These are phyloP conservation scores for Kurtzmaniella cleridarum DNA, from an alignment of 805 yeast genomes.

Conservation along the genomic window DNA sequence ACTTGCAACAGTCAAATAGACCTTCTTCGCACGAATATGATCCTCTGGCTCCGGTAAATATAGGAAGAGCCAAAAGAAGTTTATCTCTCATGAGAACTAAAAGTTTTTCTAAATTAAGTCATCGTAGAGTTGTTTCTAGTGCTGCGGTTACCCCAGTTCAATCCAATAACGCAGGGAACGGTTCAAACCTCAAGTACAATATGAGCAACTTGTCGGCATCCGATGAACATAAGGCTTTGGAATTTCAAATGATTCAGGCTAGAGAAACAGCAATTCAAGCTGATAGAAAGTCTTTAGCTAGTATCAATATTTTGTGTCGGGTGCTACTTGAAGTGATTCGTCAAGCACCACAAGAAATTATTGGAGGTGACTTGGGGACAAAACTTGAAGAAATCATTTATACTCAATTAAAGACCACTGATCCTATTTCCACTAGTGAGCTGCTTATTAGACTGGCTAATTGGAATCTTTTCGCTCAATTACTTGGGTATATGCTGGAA, in stretches of 20 bases:
- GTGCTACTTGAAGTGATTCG: conserved; percentile 88
- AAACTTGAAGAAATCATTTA: conserved; percentile 91
- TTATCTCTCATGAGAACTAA: conserved; percentile 35
- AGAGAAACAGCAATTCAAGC: conserved; percentile 73
- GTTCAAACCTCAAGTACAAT: conserved; percentile 14
- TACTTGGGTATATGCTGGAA: conserved; percentile 86
- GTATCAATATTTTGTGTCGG: conserved; percentile 84
- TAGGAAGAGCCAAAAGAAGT: conserved; percentile 30
- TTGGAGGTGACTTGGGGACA: conserved; percentile 74
- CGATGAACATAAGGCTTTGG: conserved; percentile 12
- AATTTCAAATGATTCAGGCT: conserved; percentile 36
- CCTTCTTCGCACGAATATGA: too few species aligned
- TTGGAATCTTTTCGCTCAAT: conserved; percentile 87
- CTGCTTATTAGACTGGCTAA: conserved; percentile 81
- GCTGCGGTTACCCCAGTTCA: conserved; percentile 24
- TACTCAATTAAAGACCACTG: conserved; percentile 82
- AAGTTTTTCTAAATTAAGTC: conserved; percentile 35
- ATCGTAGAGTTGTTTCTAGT: conserved; percentile 48
- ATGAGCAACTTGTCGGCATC: conserved; percentile 1
- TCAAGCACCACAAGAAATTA: conserved; percentile 69
- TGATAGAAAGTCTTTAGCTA: conserved; percentile 79
- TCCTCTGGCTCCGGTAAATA: background rate
- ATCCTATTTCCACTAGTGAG: conserved; percentile 59
- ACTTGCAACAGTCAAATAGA: background rate
- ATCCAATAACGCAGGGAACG: conserved; percentile 14